Evolutionary conservation across 805 yeast species (phyloP).

Genomic region (Sugiyamaella qingdaonensis): DNA sequence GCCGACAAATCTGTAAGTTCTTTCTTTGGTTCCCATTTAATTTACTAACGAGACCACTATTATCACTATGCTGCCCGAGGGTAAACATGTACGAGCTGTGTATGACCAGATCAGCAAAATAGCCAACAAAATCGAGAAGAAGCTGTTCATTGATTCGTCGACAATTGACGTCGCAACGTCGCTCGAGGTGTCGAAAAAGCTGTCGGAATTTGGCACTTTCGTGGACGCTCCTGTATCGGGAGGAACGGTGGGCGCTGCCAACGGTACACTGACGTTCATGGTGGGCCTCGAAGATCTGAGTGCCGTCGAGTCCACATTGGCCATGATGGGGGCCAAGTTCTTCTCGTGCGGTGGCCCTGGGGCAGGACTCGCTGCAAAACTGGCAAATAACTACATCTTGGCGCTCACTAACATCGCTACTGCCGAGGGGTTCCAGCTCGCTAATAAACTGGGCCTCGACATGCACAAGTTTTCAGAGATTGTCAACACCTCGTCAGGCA

Average conservation of each 20-base stretch:
- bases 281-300: slow-evolving; percentile 38
- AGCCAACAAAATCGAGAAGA: slow-evolving; percentile 21
- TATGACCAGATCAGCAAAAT: slow-evolving; percentile 38
- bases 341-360: slow-evolving; percentile 52
- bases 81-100: slow-evolving; percentile 44
- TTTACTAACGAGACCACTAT: slow-evolving; percentile 28
- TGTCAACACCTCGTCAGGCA: slow-evolving; percentile 50
- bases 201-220: slow-evolving; percentile 37
- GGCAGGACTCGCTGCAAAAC: slow-evolving; percentile 51
- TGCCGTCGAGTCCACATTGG: slow-evolving; percentile 26
- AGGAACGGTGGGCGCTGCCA: slow-evolving; percentile 51
- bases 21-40: neutral
- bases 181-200: slow-evolving; percentile 36
- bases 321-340: slow-evolving; percentile 45
- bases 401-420: slow-evolving; percentile 53
- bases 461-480: slow-evolving; percentile 44
- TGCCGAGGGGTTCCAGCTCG: slow-evolving; percentile 52
- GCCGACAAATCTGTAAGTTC: slow-evolving; percentile 18
- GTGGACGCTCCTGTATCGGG: slow-evolving; percentile 57
- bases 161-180: slow-evolving; percentile 51
- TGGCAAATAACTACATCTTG: slow-evolving; percentile 50
- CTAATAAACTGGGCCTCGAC: slow-evolving; percentile 46
- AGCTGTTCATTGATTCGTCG: slow-evolving; percentile 45
- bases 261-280: slow-evolving; percentile 51
- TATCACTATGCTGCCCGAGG: slow-evolving; percentile 54